These are phyloP conservation scores for Rostrohypoxylon terebratum DNA, from an alignment of 495 filamentous ascomycete species.

Conservation along the genomic window DNA sequence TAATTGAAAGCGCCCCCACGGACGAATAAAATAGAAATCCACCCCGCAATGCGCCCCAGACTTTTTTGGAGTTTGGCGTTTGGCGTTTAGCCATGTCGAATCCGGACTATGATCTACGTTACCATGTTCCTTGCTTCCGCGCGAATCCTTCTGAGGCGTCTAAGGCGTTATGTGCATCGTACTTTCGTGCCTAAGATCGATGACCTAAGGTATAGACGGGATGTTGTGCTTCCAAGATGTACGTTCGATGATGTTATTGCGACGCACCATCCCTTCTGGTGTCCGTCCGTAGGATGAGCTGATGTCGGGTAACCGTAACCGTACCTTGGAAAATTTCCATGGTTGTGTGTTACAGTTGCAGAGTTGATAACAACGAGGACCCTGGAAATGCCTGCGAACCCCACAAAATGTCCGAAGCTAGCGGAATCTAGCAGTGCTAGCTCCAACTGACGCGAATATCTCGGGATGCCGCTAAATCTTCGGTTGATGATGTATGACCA, in stretches of 20 bases:
- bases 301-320: background rate
- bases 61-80: constrained; percentile 29
- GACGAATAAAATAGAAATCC: constrained; percentile 27
- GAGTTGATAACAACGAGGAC: constrained; percentile 18
- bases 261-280: constrained; percentile 11
- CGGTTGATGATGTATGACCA: constrained; percentile 2
- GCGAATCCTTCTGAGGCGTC: constrained; percentile 30
- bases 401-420: constrained; percentile 37
- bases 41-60: constrained; percentile 44
- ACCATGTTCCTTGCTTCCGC: constrained; percentile 12
- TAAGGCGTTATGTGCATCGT: constrained; percentile 26
- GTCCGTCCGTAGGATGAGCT: constrained; percentile 3
- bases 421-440: constrained; percentile 21
- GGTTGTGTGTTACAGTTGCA: constrained; percentile 3
- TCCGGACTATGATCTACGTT: constrained; percentile 37
- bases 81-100: constrained; percentile 23
- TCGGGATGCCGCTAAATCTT: constrained; percentile 37
- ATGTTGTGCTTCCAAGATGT: constrained; percentile 11
- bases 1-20: constrained; percentile 20
- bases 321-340: constrained; percentile 28
- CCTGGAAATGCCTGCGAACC: constrained; percentile 21
- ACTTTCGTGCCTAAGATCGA: constrained; percentile 27
- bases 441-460: constrained; percentile 36
- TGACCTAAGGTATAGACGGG: background rate
- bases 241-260: constrained; percentile 27